Conservation (phyloP, 305 asterid genomes). For the Solanum chacoense region DNA sequence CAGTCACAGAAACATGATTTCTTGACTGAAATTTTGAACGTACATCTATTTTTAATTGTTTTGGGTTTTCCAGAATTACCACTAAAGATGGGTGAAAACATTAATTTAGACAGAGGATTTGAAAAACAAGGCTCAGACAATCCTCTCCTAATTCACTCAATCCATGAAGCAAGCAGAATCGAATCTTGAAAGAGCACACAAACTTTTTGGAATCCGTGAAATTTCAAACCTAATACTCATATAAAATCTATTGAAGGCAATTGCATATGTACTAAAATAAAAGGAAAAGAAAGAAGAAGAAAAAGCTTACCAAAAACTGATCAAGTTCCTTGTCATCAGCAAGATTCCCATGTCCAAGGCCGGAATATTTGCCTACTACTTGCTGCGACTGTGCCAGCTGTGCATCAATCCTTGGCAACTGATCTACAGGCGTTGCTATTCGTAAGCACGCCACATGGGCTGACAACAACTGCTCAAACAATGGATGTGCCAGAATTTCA, state of each 20-base stretch:
- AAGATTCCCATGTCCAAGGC: constrained; percentile 27
- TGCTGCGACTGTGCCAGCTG: constrained; percentile 44
- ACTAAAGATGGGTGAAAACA: not conserved
- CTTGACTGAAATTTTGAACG: not conserved
- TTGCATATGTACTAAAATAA: not conserved
- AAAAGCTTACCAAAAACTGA: constrained; percentile 32
- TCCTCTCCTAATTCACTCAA: not conserved
- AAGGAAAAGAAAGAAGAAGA: not conserved
- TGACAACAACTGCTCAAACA: constrained; percentile 39
- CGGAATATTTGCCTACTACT: constrained; percentile 31
- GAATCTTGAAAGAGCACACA: not conserved
- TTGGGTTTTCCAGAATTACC: not conserved
- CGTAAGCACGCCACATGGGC: constrained; percentile 46
- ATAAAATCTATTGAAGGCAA: not conserved
- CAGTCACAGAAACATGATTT: not conserved
- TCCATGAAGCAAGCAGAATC: not conserved
- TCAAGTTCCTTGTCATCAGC: constrained; percentile 34
- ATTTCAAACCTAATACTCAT: not conserved
- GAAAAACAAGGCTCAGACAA: not conserved
- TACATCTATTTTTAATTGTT: not conserved
- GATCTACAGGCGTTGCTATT: constrained; percentile 50
- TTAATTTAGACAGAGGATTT: not conserved
- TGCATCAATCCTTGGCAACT: constrained; percentile 46
- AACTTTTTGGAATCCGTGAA: not conserved
- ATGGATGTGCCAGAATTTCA: constrained; percentile 37